Conservation (phyloP, 176 grass and related monocot genomes). For the Thinopyrum elongatum region DNA sequence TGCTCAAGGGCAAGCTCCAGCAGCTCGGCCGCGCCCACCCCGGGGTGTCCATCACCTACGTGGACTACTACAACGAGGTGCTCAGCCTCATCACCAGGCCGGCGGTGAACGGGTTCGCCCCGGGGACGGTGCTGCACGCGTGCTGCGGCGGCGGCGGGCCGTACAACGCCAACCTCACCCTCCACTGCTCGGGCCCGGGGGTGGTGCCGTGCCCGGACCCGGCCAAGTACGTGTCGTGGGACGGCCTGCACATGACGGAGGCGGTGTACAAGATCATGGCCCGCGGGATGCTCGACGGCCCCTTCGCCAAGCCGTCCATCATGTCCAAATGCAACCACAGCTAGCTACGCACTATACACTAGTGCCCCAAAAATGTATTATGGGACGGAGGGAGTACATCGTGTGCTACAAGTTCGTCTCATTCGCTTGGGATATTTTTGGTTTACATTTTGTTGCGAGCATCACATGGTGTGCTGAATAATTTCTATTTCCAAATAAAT, state of each 20-base stretch:
- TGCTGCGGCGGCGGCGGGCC: slow-evolving; percentile 42
- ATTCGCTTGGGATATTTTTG: not conserved
- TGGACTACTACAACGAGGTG: slow-evolving; percentile 45
- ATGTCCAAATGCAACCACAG: not conserved
- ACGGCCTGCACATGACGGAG: slow-evolving; percentile 53
- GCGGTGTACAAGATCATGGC: slow-evolving; percentile 43
- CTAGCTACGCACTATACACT: not conserved
- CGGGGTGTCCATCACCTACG: slow-evolving; percentile 17
- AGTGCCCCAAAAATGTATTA: no score
- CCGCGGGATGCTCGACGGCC: not conserved
- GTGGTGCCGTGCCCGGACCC: slow-evolving; percentile 41
- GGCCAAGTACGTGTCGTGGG: slow-evolving; percentile 34
- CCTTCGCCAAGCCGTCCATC: slow-evolving; percentile 25
- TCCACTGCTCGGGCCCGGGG: slow-evolving; percentile 23
- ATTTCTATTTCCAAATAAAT: not conserved
- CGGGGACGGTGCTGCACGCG: not conserved
- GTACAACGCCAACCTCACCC: slow-evolving; percentile 31
- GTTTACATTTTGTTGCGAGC: no score
- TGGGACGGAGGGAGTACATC: no score
- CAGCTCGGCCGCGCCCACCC: slow-evolving; percentile 12
- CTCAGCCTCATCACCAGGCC: not conserved
- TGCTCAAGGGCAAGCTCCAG: slow-evolving; percentile 9
- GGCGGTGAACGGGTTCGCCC: not conserved
- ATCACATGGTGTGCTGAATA: not conserved
- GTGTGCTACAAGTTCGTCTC: no score